Evolutionary conservation across 78 protist species (phyloP).

Genomic region (slime mould (Dictyostelium discoideum)): dicty_2.7 NC_007088.5:3571501-3572000

Average conservation of each 20-base stretch:
- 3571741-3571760: background rate
- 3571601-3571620: no score
- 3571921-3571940: constrained; percentile 13
- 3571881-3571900: background rate
- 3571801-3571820: background rate
- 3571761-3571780: constrained; percentile 1
- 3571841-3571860: constrained; percentile 88
- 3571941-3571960: background rate
- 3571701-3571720: background rate
- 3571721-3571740: background rate
- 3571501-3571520: no score
- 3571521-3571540: no score
- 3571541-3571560: no score
- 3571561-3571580: no score
- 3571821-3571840: constrained; percentile 84
- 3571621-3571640: no score
- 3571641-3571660: no score
- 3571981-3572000: background rate
- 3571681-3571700: no score
- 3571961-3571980: background rate
- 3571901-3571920: background rate
- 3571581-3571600: no score
- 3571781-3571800: background rate
- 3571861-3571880: background rate
- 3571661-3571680: no score